A percentile compares a stretch with the other conserved stretches of the same genome.
phyloP scores from a whole-genome alignment of 225 moss, liverwort and hornwort species.

The Pseudoscleropodium purum region DNA sequence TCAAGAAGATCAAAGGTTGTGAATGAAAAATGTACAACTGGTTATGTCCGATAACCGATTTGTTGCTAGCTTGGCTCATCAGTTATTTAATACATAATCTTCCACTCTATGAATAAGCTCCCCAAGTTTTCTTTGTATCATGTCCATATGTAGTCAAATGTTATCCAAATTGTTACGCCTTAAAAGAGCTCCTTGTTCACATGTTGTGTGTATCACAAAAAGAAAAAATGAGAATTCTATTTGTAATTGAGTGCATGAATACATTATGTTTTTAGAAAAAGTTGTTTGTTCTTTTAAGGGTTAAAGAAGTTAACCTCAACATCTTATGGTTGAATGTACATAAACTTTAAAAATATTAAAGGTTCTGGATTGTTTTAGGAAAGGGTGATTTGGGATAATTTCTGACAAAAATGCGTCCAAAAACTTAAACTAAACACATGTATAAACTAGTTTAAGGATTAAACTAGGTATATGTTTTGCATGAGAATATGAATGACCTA shows the following conservation, averaged over 20 bases:
- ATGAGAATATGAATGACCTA: not conserved
- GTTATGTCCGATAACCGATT: no score
- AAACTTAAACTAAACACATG: no score
- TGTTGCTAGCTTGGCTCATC: no score
- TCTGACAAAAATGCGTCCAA: not conserved
- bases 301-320: no score
- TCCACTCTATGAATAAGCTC: not conserved
- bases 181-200: not conserved
- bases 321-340: not conserved
- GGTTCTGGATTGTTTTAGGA: not conserved
- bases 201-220: not conserved
- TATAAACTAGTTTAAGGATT: no score
- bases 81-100: not conserved
- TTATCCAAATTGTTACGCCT: not conserved
- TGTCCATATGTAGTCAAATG: no score
- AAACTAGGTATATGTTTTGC: not conserved
- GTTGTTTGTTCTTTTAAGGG: not conserved
- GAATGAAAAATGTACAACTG: no score
- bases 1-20: no score
- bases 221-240: not conserved
- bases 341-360: not conserved
- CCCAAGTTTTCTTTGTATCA: not conserved
- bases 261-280: not conserved
- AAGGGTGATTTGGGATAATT: not conserved
- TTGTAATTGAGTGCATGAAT: rapidly evolving